phyloP scores from a whole-genome alignment of 257 asterid genomes.

The Solanum piurae region DNA sequence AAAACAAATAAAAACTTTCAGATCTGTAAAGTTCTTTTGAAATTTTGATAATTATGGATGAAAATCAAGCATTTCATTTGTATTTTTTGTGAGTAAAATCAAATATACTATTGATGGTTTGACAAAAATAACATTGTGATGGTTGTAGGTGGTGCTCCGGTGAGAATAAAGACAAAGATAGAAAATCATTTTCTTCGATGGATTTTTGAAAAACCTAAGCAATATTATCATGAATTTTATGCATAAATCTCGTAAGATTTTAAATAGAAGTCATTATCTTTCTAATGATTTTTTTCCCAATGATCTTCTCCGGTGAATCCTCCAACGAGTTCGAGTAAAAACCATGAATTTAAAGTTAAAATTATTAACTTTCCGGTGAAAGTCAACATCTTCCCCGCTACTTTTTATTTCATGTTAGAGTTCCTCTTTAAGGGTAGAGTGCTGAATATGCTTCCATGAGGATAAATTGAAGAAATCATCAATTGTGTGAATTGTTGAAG shows the following conservation, averaged over 20 bases:
- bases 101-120: no score
- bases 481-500: background rate
- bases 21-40: no score
- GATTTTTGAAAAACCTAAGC: no score
- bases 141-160: background rate
- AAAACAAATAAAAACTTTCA: no score
- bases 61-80: background rate
- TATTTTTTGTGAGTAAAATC: no score
- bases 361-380: no score
- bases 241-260: background rate
- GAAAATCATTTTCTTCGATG: no score
- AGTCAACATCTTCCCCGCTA: background rate
- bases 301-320: background rate
- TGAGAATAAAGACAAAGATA: background rate
- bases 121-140: no score
- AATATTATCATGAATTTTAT: background rate
- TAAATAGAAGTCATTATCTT: background rate
- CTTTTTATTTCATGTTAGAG: background rate
- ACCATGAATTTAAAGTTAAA: background rate
- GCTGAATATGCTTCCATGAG: background rate
- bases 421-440: no score
- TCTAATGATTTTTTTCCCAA: no score
- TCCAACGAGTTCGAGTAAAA: background rate
- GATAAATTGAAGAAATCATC: background rate
- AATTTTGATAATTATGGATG: background rate